These are phyloP conservation scores for Plasmopara muralis DNA, from an alignment of 352 stramenopile species.

Conservation along the genomic window DNA sequence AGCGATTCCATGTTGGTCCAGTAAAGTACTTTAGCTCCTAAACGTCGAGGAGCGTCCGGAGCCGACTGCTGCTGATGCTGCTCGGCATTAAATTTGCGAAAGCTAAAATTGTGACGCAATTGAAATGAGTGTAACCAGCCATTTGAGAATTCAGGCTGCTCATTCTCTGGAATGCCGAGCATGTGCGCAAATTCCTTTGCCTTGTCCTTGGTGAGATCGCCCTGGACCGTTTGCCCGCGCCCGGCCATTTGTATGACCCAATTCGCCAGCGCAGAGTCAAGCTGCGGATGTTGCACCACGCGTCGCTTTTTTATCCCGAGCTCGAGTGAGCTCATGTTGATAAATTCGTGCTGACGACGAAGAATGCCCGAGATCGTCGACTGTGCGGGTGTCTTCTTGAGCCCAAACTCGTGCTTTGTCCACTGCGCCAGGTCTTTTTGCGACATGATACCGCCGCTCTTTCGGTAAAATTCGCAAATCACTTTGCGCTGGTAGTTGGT, in stretches of 20 bases:
- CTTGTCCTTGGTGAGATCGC: constrained; percentile 82
- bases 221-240: constrained; percentile 68
- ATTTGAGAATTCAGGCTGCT: constrained; percentile 78
- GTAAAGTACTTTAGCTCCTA: constrained; percentile 36
- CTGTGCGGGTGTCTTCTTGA: constrained; percentile 78
- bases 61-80: constrained; percentile 22
- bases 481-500: constrained; percentile 82
- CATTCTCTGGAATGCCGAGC: constrained; percentile 64
- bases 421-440: constrained; percentile 83
- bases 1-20: constrained; percentile 62
- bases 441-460: constrained; percentile 73
- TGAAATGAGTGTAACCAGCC: constrained; percentile 78
- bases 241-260: constrained; percentile 84
- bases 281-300: constrained; percentile 70
- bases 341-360: constrained; percentile 75
- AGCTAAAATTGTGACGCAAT: constrained; percentile 78
- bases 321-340: constrained; percentile 78
- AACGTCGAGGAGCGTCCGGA: not conserved
- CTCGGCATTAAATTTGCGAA: constrained; percentile 75
- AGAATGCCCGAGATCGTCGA: constrained; percentile 82
- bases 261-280: constrained; percentile 76
- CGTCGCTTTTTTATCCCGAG: constrained; percentile 79
- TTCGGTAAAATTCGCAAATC: constrained; percentile 81
- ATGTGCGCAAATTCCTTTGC: constrained; percentile 80
- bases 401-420: constrained; percentile 81